phyloP scores from a whole-genome alignment of 345 rosid genomes.

The Linum trigynum region DNA sequence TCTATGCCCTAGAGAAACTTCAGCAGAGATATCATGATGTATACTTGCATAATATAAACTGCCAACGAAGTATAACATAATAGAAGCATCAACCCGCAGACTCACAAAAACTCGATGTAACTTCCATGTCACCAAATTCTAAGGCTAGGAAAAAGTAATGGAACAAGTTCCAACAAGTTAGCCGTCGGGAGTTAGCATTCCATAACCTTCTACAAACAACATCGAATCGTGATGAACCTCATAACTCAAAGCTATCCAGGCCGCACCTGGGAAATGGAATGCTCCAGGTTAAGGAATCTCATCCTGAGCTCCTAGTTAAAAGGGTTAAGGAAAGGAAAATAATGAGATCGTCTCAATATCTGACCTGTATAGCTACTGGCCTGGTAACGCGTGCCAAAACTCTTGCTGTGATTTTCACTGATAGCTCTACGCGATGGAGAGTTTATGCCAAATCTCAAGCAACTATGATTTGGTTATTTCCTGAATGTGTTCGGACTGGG shows the following conservation, averaged over 20 bases:
- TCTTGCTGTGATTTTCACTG: slow-evolving; percentile 12
- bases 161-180: too few relatives aligned
- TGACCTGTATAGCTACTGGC: slow-evolving; percentile 12
- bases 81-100: too few relatives aligned
- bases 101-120: too few relatives aligned
- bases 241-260: slow-evolving; percentile 11
- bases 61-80: too few relatives aligned
- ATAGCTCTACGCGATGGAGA: slow-evolving; percentile 8
- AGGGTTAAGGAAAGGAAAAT: neutral
- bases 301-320: neutral
- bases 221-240: neutral
- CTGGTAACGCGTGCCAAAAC: slow-evolving; percentile 1
- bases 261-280: slow-evolving; percentile 9
- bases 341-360: neutral
- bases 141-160: too few relatives aligned
- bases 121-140: too few relatives aligned
- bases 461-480: slow-evolving; percentile 37
- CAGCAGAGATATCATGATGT: too few relatives aligned
- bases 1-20: too few relatives aligned
- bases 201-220: too few relatives aligned
- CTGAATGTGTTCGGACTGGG: slow-evolving; percentile 75
- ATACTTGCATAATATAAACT: too few relatives aligned
- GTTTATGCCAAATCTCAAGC: neutral
- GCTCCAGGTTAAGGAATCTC: neutral
- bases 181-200: too few relatives aligned